phyloP scores from a whole-genome alignment of 169 alveolate genomes.

The Plasmodium gaboni region DNA sequence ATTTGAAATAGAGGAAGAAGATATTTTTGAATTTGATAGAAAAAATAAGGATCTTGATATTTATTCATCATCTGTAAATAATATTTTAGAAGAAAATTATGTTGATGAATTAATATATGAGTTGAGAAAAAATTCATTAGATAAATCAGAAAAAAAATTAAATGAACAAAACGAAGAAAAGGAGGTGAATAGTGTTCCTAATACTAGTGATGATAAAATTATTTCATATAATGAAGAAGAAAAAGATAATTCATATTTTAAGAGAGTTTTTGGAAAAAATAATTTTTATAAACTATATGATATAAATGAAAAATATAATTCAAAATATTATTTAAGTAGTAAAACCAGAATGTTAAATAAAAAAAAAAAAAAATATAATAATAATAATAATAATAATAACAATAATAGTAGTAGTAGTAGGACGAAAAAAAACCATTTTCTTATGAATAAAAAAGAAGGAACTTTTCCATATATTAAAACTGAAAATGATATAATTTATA shows the following conservation, averaged over 20 bases:
- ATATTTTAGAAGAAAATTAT: conserved; percentile 15
- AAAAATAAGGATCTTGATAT: conserved; percentile 55
- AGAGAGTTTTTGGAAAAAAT: background rate
- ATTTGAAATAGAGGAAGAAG: conserved; percentile 42
- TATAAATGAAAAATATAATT: conserved; percentile 13
- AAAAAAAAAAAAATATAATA: background rate
- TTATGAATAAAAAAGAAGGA: background rate
- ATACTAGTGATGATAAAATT: conserved; percentile 2
- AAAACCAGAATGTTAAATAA: background rate
- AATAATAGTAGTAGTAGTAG: background rate
- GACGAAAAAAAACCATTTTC: background rate
- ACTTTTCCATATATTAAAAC: conserved; percentile 9
- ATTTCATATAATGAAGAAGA: background rate
- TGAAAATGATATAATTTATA: conserved; percentile 32
- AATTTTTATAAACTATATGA: background rate
- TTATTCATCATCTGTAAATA: conserved; percentile 13
- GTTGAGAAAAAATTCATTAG: conserved; percentile 57
- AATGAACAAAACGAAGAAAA: background rate
- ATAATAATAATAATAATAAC: conserved; percentile 10
- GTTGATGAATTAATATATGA: conserved; percentile 56
- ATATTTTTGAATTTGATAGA: conserved; percentile 72
- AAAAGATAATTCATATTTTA: background rate
- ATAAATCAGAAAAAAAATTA: conserved; percentile 12
- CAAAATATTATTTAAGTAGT: conserved; percentile 4
- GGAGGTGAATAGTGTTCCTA: conserved; percentile 27